phyloP scores from a whole-genome alignment of 257 asterid species.

The Solanum megistacrolobum region DNA sequence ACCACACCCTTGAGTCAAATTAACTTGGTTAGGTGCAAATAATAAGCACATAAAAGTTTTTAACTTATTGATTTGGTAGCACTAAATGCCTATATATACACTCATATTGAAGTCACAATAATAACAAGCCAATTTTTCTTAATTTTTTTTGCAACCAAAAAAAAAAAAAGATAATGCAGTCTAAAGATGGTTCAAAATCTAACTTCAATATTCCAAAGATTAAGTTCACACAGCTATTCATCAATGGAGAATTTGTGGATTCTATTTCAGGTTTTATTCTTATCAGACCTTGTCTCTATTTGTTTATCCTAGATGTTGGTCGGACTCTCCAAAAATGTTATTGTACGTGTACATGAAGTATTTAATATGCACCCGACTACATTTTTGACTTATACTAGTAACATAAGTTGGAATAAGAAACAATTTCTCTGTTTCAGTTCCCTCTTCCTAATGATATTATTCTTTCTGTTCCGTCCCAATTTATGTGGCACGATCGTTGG shows the following conservation, averaged over 20 bases:
- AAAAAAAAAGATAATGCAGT: background rate
- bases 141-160: background rate
- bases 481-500: background rate
- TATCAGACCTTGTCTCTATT: background rate
- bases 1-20: background rate
- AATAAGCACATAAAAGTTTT: background rate
- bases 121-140: background rate
- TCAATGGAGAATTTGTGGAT: slow-evolving; percentile 26
- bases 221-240: slow-evolving; percentile 27
- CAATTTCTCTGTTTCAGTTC: background rate
- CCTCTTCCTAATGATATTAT: background rate
- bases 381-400: background rate
- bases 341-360: background rate
- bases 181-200: background rate
- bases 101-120: background rate
- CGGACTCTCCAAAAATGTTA: background rate
- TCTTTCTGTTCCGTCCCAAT: background rate
- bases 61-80: background rate
- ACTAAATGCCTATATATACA: background rate
- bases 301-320: background rate
- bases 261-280: slow-evolving; percentile 22
- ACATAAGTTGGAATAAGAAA: background rate
- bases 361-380: background rate
- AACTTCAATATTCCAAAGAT: slow-evolving; percentile 9
- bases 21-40: background rate